Conservation (phyloP, 108 stramenopile genomes). For the Phaeodactylum tricornutum region DNA sequence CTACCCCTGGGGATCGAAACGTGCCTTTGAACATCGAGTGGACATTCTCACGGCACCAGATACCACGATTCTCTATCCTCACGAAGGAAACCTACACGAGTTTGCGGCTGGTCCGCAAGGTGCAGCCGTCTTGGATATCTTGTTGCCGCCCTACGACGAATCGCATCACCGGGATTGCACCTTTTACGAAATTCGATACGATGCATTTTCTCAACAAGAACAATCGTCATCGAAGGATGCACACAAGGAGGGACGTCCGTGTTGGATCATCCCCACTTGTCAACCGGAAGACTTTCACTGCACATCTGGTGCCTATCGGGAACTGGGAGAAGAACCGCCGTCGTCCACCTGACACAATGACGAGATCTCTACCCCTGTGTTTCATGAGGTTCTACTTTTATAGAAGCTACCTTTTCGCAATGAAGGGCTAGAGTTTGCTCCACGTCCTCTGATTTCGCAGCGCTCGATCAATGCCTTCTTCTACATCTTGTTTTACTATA, state of each 20-base stretch:
- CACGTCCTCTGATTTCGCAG: too few relatives aligned
- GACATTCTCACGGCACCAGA: slow-evolving; percentile 56
- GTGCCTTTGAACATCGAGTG: slow-evolving; percentile 28
- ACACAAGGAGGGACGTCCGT: slow-evolving; percentile 7
- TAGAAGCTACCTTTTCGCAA: too few relatives aligned
- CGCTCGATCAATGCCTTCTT: too few relatives aligned
- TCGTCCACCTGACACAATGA: too few relatives aligned
- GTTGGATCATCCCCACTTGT: slow-evolving; percentile 53
- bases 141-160: slow-evolving; percentile 90
- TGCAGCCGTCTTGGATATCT: slow-evolving; percentile 87
- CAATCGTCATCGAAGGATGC: background rate
- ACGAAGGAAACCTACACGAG: slow-evolving; percentile 86
- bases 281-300: slow-evolving; percentile 81
- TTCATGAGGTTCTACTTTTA: too few relatives aligned
- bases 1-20: slow-evolving; percentile 29
- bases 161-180: slow-evolving; percentile 80
- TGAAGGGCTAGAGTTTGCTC: too few relatives aligned
- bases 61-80: slow-evolving; percentile 64
- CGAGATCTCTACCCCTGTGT: too few relatives aligned
- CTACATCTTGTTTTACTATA: too few relatives aligned
- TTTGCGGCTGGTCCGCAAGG: slow-evolving; percentile 82
- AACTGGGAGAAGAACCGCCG: slow-evolving; percentile 44
- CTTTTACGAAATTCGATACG: slow-evolving; percentile 46
- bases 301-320: slow-evolving; percentile 53
- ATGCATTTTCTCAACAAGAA: background rate